Evolutionary conservation across 345 rosid species (phyloP).

Genomic region (Physaria fendleri): DNA sequence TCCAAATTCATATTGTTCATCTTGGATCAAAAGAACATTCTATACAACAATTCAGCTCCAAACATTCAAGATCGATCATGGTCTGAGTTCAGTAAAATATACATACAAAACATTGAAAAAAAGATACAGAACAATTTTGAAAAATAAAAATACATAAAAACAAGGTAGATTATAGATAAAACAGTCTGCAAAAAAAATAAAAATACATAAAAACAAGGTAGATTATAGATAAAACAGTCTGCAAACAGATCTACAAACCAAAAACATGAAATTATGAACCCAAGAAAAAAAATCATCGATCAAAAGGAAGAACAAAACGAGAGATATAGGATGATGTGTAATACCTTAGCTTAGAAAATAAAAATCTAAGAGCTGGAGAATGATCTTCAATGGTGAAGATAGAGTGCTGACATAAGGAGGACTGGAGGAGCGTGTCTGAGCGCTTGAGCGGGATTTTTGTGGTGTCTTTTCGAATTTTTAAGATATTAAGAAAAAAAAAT

Average conservation of each 20-base stretch:
- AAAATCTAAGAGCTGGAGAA: neutral
- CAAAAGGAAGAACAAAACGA: neutral
- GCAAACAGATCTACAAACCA: conserved; percentile 8
- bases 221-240: neutral
- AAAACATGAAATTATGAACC: neutral
- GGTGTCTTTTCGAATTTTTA: conserved; percentile 9
- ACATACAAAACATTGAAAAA: neutral
- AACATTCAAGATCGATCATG: neutral
- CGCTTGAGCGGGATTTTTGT: conserved; percentile 22
- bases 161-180: neutral
- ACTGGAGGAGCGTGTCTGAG: conserved; percentile 20
- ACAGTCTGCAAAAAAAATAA: neutral
- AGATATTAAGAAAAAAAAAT: neutral
- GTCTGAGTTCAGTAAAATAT: neutral
- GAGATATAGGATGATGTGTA: neutral
- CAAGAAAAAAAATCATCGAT: neutral
- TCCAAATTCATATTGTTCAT: neutral
- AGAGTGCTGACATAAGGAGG: conserved; percentile 12
- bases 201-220: neutral
- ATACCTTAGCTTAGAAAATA: conserved; percentile 2
- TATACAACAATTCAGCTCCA: neutral
- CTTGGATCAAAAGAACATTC: neutral
- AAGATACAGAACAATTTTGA: neutral
- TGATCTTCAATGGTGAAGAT: neutral
- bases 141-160: neutral